Evolutionary conservation across 2,329 filamentous ascomycete genomes (phyloP), one percentile per base, ranked within the genome.

Genomic region (Fusarium falciforme): DNA sequence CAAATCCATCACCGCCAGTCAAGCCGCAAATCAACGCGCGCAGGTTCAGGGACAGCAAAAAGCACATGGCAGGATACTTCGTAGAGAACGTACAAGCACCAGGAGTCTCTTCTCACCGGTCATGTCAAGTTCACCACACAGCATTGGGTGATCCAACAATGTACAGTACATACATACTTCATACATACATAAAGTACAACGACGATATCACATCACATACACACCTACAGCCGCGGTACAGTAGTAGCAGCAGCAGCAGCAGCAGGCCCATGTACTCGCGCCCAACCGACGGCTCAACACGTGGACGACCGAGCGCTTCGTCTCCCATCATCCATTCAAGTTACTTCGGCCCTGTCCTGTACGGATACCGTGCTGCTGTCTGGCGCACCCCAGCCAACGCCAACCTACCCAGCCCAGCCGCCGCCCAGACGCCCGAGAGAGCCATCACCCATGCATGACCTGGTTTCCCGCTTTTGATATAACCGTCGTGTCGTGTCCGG

Each of bases 241-340:
- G 66, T 57, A 36, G 60, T 27, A 49, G 58, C 57, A 61, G 61
- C 63, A 75, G 42, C 42, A 47, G 11, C 44, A 49, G 33, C 40
- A 61, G 38, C 54, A 29, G 55, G 58, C 38, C 65, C 67, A 75
- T 78, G 76, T 78, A 74, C 74, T 78, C 47, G 69, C 74, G 72
- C 75, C 77, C 77, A 78, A 78, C 67, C 70, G 69, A 76, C 72
- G 69, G 61, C 71, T 73, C 73, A 73, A 79, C 77, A 79, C 77
- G 77, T 79, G 77, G 77, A 79, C 76, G 66, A 29, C 66, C 58
- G 67, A 73, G 72, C 61, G 71, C 73, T 71, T 71, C 60, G 74
- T 68, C 66, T 67, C 65, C 61, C 68, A 66, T 73, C 61, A 61
- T 67, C 62, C 66, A 58, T 67, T 61, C 47, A 36, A 54, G 52